Evolutionary conservation across 305 asterid genomes (phyloP).

Genomic region (Petunia hybrid): DNA sequence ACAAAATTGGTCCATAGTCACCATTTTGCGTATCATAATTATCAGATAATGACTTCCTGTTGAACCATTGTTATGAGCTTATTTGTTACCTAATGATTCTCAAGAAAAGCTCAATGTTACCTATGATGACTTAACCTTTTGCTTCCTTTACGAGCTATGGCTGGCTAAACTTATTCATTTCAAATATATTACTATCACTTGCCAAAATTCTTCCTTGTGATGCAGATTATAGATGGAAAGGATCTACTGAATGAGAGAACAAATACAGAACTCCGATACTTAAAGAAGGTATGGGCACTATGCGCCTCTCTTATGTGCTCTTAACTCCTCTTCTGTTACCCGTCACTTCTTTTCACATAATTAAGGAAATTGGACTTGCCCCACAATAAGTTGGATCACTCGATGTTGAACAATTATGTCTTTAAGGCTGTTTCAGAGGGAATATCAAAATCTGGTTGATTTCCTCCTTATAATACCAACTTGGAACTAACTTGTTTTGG

Average conservation of each 20-base stretch:
- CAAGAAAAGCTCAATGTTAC: not conserved
- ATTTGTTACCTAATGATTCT: no score
- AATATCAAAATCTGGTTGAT: not conserved
- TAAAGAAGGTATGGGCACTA: slow-evolving; percentile 67
- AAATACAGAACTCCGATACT: slow-evolving; percentile 76
- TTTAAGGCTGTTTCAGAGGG: not conserved
- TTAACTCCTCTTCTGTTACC: not conserved
- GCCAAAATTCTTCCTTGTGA: not conserved
- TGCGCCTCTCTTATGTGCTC: not conserved
- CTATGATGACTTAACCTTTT: not conserved
- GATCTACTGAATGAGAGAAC: slow-evolving; percentile 90
- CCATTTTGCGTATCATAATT: not conserved
- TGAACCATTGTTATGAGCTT: slow-evolving; percentile 12
- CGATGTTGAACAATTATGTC: not conserved
- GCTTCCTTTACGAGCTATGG: not conserved
- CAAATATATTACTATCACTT: not conserved
- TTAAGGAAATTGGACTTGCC: not conserved
- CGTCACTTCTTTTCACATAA: not conserved
- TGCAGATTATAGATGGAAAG: slow-evolving; percentile 83
- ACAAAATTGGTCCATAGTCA: not conserved
- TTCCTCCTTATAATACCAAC: not conserved
- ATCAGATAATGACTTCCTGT: not conserved
- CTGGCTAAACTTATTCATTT: not conserved
- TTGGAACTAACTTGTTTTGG: not conserved
- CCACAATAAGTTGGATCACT: not conserved